These are phyloP conservation scores for Leptographium flavum DNA, from an alignment of 2,329 filamentous ascomycete genomes.

Conservation along the genomic window DNA sequence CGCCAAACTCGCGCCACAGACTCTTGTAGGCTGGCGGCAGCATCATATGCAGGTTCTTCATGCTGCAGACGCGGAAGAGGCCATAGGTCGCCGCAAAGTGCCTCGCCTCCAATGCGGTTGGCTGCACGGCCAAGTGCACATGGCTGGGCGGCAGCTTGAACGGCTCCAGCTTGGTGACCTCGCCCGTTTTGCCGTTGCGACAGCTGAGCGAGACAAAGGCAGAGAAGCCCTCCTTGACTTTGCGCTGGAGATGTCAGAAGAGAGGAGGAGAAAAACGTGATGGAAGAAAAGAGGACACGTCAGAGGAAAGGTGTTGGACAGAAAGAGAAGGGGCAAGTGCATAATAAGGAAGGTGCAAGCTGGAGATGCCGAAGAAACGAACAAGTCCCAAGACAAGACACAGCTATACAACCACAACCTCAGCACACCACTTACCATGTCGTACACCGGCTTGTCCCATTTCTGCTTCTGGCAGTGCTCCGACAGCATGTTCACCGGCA, in stretches of 20 bases:
- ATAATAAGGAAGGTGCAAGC: not conserved
- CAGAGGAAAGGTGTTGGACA: not conserved
- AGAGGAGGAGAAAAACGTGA: not conserved
- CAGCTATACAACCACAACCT: not conserved
- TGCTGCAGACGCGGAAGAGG: slow-evolving; percentile 81
- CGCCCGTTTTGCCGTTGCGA: slow-evolving; percentile 69
- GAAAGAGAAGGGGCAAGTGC: slow-evolving; percentile 3
- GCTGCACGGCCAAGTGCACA: slow-evolving; percentile 59
- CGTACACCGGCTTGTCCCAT: slow-evolving; percentile 90
- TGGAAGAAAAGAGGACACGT: not conserved
- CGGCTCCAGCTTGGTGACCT: slow-evolving; percentile 59
- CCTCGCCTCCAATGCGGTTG: slow-evolving; percentile 75
- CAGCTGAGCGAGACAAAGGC: slow-evolving; percentile 68
- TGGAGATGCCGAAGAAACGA: not conserved
- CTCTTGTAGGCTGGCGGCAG: slow-evolving; percentile 80
- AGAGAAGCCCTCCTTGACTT: slow-evolving; percentile 59
- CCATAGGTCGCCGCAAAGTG: slow-evolving; percentile 90
- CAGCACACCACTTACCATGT: slow-evolving; percentile 41
- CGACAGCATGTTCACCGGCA: slow-evolving; percentile 83
- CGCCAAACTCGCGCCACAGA: slow-evolving; percentile 82
- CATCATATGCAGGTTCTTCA: slow-evolving; percentile 92
- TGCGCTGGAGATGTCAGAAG: slow-evolving; percentile 26
- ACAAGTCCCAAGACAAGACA: not conserved
- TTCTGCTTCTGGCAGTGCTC: slow-evolving; percentile 94
- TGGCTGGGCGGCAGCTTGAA: slow-evolving; percentile 69